Evolutionary conservation across 2,329 filamentous ascomycete species (phyloP), one percentile per base, ranked within the genome.

Genomic region (Cercospora janseana): DNA sequence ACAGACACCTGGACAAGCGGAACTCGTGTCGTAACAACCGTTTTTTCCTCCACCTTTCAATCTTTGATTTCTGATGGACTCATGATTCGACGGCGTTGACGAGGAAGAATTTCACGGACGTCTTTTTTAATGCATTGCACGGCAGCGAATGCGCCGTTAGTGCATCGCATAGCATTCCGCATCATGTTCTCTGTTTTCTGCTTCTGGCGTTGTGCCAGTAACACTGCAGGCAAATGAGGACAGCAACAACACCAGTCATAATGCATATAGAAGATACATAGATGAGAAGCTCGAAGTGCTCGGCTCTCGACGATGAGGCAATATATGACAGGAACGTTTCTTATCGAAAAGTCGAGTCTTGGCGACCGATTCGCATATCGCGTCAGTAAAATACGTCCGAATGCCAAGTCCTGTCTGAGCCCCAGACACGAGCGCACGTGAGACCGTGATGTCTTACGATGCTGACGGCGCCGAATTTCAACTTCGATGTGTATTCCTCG

Each of bases 241-340:
- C n/a, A 42, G 34, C 12, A 49, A 23, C 21, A 32, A 51, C 8
- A 35, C 38, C 15, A 35, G 29, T 23, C 28, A 34, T 32, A 49
- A 15, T 49, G 34, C 34, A 38, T 45, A 49, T 41, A 53, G 38
- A 51, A 29, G 27, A 41, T 51, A 46, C 48, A 43, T 57, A 57
- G 48, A 52, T 44, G 55, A 58, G 51, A 52, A 51, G 49, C 21
- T 48, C 54, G 54, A 58, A 58, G 56, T 55, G 56, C 56, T 58
- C 54, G 56, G 37, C 45, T 56, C 51, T 55, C 48, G 28, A 34
- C 45, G 23, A 21, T 10, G 12, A 29, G 34, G 34, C 34, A 38
- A 38, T 38, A 7, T 38, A 38, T n/a, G 34, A 38, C 18, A 38
- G 34, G n/a, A n/a, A 38, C 24, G 34, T 38, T 38, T 18, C 34